Evolutionary conservation across 768 basidiomycete genomes (phyloP), one percentile per base, ranked within the genome.

Genomic region (Tulasnella sp.): DNA sequence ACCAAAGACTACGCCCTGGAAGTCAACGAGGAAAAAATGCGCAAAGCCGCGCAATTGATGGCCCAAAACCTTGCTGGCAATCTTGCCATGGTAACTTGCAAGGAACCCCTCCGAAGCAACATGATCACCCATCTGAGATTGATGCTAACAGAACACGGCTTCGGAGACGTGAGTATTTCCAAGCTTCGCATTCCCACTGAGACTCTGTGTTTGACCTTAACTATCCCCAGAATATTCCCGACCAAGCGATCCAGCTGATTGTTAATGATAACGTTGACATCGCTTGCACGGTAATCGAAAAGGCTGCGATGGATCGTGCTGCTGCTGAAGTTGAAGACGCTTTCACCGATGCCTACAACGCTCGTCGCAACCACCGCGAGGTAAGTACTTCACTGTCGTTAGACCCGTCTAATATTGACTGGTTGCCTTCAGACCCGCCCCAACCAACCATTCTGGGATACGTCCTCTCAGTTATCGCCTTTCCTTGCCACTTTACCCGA

Each of bases 1-100:
- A 90, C 92, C 71, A 99, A 99, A 86, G 98, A 99, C 85, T 99
- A 97, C 82, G 96, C 93, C 3, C 95, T 94, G 75, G 98, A 99
- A 81, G 87, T 92, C 36, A 94, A 94, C 83, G 96, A 99, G 83
- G 91, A 93, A 74, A 97, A 94, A 85, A 86, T 99, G 83, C 92
- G 95, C 44, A 92, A 92, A 83, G 95, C 98, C 36, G 96, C 94
- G 18, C 96, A 98, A 85, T 85, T 96, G 46, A 99, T 98, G 97
- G 97, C 96, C 1, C 95, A 96, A 85, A 97, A 96, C 84, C 90
- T 99, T 75, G 98, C 98, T 21, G 97, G 97, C 56, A 97, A 94
- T 82, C 90, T 99, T 73, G 98, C 98, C 36, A 87, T 98, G 77
- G 98, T 99, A 21, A 99, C 98, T 24, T 99, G 97, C 88, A 99